Percentiles rank a stretch among this genome's conserved stretches.
Conservation (phyloP, 2,329 filamentous ascomycete genomes). For the Colletotrichum destructivum region DNA sequence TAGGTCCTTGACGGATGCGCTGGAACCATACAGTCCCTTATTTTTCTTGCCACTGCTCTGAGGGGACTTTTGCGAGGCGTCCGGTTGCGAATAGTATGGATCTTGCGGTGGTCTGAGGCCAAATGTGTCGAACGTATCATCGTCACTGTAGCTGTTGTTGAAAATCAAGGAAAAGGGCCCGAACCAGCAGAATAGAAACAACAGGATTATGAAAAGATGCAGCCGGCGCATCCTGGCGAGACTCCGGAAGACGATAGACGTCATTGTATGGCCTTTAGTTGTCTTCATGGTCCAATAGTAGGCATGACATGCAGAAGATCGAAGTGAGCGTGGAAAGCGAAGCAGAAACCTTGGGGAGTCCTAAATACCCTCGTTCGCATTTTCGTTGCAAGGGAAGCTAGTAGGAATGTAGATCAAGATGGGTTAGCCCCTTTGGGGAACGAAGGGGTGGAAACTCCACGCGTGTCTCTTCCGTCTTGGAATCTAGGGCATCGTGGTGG, state of each 20-base stretch:
- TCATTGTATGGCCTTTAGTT: neutral
- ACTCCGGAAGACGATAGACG: neutral
- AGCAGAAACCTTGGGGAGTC: too few relatives aligned
- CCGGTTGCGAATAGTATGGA: neutral
- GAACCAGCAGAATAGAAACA: neutral
- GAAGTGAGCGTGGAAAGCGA: neutral
- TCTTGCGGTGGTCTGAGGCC: neutral
- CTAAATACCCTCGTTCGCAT: too few relatives aligned
- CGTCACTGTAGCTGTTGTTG: neutral
- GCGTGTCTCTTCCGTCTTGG: too few relatives aligned
- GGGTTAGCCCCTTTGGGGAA: too few relatives aligned
- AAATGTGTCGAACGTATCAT: neutral
- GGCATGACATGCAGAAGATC: neutral
- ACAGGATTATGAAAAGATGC: neutral
- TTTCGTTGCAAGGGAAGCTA: too few relatives aligned
- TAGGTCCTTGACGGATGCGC: neutral
- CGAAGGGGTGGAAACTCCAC: too few relatives aligned
- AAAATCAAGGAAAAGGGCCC: neutral
- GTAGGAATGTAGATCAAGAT: too few relatives aligned
- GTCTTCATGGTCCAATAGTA: neutral
- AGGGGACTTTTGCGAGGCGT: neutral
- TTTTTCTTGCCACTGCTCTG: too few relatives aligned
- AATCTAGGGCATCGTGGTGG: too few relatives aligned
- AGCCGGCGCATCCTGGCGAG: neutral
- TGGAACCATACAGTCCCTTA: neutral